Evolutionary conservation across 176 grass and related monocot genomes (phyloP).

Genomic region (Raddia guianensis): DNA sequence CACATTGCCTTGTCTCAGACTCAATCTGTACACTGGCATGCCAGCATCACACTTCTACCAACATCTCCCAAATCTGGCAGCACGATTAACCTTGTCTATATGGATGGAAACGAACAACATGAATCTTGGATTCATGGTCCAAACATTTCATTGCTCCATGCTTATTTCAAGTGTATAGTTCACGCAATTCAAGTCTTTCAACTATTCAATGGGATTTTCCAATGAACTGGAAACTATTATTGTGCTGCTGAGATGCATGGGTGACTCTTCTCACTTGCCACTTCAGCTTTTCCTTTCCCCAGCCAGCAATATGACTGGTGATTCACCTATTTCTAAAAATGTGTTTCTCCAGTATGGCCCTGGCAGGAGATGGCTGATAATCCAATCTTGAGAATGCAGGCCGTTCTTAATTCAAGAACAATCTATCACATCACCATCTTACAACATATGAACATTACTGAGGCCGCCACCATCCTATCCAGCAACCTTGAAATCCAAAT

Average conservation of each 20-base stretch:
- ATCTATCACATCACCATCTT: not conserved
- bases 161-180: not conserved
- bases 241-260: not conserved
- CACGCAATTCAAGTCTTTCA: not conserved
- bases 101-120: not conserved
- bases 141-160: not conserved
- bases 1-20: not conserved
- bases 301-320: not conserved
- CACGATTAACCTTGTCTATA: not conserved
- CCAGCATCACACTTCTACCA: not conserved
- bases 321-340: not conserved
- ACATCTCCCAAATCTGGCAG: not conserved
- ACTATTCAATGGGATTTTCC: not conserved
- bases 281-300: not conserved
- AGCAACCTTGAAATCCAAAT: constrained; percentile 2
- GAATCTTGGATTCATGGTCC: constrained; percentile 18
- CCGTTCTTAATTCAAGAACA: not conserved
- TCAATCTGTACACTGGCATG: constrained; percentile 22
- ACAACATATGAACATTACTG: not conserved
- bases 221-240: not conserved
- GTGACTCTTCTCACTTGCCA: not conserved
- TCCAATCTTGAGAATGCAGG: not conserved
- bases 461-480: not conserved
- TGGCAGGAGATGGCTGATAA: not conserved
- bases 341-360: not conserved